Evolutionary conservation across 83 land plant species (phyloP).

Genomic region (Larix sibirica): DNA sequence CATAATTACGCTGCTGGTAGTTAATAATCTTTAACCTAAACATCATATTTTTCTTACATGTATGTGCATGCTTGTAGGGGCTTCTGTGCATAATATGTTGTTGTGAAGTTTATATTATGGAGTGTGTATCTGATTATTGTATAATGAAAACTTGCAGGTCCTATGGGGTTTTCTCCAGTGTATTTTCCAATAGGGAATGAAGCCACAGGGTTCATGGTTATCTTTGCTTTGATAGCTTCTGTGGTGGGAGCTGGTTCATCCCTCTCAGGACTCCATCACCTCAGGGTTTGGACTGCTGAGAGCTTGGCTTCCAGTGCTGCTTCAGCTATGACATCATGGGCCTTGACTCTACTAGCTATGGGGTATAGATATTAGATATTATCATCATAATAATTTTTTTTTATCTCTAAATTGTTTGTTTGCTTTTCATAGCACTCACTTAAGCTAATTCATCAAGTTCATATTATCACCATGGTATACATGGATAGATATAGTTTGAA

Average conservation of each 20-base stretch:
- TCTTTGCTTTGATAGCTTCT: conserved; percentile 60
- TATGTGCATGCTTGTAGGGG: no score
- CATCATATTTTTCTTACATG: no score
- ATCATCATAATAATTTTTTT: background rate
- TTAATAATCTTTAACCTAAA: background rate
- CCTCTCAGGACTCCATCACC: conserved; percentile 54
- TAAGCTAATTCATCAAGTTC: background rate
- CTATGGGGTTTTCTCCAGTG: conserved; percentile 56
- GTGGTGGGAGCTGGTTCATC: conserved; percentile 66
- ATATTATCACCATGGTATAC: background rate
- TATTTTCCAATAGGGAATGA: conserved; percentile 67
- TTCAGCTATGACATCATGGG: conserved; percentile 56
- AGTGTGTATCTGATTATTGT: no score
- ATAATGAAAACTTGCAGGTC: background rate
- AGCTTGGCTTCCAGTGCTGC: conserved; percentile 54
- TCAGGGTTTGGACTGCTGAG: conserved; percentile 41
- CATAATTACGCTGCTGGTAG: conserved; percentile 55
- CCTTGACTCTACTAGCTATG: conserved; percentile 68
- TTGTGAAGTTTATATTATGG: no score
- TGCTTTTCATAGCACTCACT: background rate
- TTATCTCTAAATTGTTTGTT: background rate
- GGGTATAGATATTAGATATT: conserved; percentile 33
- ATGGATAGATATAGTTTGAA: no score
- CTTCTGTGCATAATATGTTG: no score
- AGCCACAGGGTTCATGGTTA: conserved; percentile 73